Evolutionary conservation across 1,139 yeast species (phyloP).

Genomic region (Pneumocystis jirovecii): DNA sequence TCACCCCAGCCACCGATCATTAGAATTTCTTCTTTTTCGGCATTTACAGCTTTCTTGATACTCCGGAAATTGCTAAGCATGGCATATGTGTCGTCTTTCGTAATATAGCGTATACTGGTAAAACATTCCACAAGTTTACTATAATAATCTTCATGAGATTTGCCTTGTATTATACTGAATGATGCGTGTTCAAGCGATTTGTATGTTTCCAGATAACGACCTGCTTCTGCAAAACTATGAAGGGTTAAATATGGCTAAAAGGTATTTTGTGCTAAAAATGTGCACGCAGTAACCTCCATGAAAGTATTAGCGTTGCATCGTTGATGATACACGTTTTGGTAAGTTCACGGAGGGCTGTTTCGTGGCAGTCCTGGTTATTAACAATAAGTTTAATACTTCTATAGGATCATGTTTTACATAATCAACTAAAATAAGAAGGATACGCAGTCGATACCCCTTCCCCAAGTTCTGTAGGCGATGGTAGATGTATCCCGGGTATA

Average conservation of each 20-base stretch:
- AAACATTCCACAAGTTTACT: conserved; percentile 39
- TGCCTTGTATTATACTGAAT: conserved; percentile 31
- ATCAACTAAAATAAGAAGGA: conserved; percentile 63
- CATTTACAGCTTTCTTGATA: conserved; percentile 34
- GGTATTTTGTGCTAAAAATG: neutral
- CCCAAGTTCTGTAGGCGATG: conserved; percentile 47
- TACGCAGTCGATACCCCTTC: conserved; percentile 36
- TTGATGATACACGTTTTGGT: conserved; percentile 57
- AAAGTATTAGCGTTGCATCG: conserved; percentile 54
- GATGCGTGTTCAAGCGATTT: conserved; percentile 23
- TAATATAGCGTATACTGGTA: conserved; percentile 39
- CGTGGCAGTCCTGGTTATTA: conserved; percentile 31
- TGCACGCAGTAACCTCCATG: conserved; percentile 47
- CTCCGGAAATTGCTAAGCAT: conserved; percentile 41
- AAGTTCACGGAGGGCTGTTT: conserved; percentile 51
- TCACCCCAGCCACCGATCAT: conserved; percentile 43
- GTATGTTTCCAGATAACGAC: conserved; percentile 41
- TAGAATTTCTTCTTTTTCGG: conserved; percentile 23
- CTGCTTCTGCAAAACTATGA: conserved; percentile 55
- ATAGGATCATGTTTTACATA: conserved; percentile 29
- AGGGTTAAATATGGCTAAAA: neutral
- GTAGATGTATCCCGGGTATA: conserved; percentile 77
- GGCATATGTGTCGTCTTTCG: conserved; percentile 45
- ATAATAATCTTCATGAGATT: conserved; percentile 32
- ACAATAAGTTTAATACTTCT: neutral